These are phyloP conservation scores for Prunus campanulata DNA, from an alignment of 306 rosid genomes.

Conservation along the genomic window DNA sequence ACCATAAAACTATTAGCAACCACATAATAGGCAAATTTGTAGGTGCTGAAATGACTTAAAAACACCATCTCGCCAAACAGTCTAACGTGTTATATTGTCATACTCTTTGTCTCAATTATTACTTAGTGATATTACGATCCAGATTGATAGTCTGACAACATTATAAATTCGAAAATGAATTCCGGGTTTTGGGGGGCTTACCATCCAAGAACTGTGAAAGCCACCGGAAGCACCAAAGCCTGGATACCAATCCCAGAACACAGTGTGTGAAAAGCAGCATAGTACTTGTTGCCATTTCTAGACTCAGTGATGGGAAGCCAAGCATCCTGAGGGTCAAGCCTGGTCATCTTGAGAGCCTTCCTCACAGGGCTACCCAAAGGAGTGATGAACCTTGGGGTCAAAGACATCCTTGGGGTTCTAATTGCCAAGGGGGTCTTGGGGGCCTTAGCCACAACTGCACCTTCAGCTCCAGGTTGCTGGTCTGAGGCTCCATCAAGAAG, in stretches of 20 bases:
- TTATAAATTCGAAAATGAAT: neutral
- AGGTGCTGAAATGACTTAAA: neutral
- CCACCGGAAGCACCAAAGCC: conserved; percentile 55
- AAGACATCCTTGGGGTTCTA: conserved; percentile 27
- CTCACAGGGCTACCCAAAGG: conserved; percentile 41
- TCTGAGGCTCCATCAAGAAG: conserved; percentile 20
- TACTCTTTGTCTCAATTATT: neutral
- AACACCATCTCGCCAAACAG: neutral
- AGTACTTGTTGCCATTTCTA: conserved; percentile 50
- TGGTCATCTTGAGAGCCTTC: conserved; percentile 35
- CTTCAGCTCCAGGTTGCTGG: neutral
- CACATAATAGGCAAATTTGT: neutral
- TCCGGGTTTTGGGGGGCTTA: conserved; percentile 5
- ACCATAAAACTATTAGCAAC: neutral
- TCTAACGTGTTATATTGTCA: neutral
- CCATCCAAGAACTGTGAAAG: conserved; percentile 64
- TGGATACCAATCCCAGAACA: conserved; percentile 61
- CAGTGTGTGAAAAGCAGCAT: conserved; percentile 53
- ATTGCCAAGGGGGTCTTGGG: conserved; percentile 34
- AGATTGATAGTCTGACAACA: neutral
- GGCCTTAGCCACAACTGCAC: conserved; percentile 28
- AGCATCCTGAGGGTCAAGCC: conserved; percentile 47
- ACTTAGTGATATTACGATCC: neutral
- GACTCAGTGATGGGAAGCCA: conserved; percentile 65
- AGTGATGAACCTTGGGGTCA: conserved; percentile 38